Evolutionary conservation across 2,329 filamentous ascomycete species (phyloP).

Genomic region (Ceratocystis colombiana): DNA sequence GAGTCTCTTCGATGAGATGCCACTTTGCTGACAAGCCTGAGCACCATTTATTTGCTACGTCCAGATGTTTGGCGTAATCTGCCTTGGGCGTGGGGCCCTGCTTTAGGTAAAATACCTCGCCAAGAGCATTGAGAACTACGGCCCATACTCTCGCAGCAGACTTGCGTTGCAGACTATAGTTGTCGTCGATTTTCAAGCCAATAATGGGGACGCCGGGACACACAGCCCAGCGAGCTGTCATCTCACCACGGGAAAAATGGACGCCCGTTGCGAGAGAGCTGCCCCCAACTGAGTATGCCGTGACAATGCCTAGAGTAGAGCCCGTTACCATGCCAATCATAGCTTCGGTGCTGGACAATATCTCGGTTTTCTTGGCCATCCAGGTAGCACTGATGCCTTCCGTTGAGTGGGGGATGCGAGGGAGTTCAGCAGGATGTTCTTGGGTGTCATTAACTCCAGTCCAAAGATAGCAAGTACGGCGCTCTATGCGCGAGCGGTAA

Average conservation of each 20-base stretch:
- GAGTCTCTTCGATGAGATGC: conserved; percentile 68
- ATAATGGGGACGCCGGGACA: conserved; percentile 90
- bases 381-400: conserved; percentile 73
- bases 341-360: conserved; percentile 63
- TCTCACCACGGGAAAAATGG: conserved; percentile 59
- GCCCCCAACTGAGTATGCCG: conserved; percentile 64
- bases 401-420: conserved; percentile 57
- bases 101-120: conserved; percentile 78
- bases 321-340: conserved; percentile 74
- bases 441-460: conserved; percentile 9
- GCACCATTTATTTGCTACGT: conserved; percentile 63
- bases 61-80: conserved; percentile 42
- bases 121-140: conserved; percentile 85
- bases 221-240: conserved; percentile 80
- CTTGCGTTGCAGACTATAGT: conserved; percentile 62
- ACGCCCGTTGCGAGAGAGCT: conserved; percentile 38
- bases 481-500: conserved; percentile 43
- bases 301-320: conserved; percentile 72
- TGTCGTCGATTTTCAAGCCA: conserved; percentile 71
- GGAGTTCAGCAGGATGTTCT: conserved; percentile 32
- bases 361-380: conserved; percentile 71
- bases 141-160: conserved; percentile 69
- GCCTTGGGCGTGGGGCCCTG: conserved; percentile 53
- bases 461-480: conserved; percentile 9
- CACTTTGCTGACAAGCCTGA: conserved; percentile 70